A percentile compares a stretch with the other conserved stretches of the same genome.
phyloP scores from a whole-genome alignment of 495 filamentous ascomycete genomes.

The Aspergillus panamensis region DNA sequence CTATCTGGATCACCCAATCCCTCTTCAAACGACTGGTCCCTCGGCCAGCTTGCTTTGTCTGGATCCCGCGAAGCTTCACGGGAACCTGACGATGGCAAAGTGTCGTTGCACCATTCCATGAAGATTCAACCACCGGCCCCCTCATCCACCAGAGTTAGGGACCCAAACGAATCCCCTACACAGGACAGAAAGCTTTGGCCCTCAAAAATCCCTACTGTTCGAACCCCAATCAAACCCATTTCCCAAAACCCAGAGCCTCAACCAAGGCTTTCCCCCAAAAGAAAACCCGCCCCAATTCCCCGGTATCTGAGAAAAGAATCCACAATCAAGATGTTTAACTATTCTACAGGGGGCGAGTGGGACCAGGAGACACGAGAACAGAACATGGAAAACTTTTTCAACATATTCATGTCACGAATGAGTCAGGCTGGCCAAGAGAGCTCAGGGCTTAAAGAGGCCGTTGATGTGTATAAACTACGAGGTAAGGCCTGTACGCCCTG shows the following conservation, averaged over 20 bases:
- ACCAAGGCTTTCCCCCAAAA: constrained; percentile 25
- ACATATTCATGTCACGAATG: constrained; percentile 58
- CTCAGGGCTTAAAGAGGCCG: constrained; percentile 61
- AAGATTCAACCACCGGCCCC: constrained; percentile 13
- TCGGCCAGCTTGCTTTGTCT: constrained; percentile 1
- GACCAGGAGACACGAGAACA: constrained; percentile 66
- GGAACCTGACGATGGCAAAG: constrained; percentile 6
- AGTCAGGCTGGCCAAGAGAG: constrained; percentile 57
- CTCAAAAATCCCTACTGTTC: constrained; percentile 20
- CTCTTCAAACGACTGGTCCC: constrained; percentile 6
- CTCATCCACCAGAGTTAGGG: constrained; percentile 5
- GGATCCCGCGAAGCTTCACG: constrained; percentile 11
- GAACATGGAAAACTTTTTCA: constrained; percentile 61
- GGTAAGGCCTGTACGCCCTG: constrained; percentile 50
- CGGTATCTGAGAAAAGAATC: constrained; percentile 69
- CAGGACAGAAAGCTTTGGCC: constrained; percentile 16
- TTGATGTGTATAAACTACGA: constrained; percentile 67
- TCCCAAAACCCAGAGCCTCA: constrained; percentile 22
- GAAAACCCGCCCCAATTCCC: constrained; percentile 19
- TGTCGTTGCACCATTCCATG: constrained; percentile 12
- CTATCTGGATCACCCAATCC: constrained; percentile 14
- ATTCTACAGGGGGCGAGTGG: constrained; percentile 55
- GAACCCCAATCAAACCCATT: constrained; percentile 24
- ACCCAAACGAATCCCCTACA: constrained; percentile 4
- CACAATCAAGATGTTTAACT: constrained; percentile 51